phyloP scores from a whole-genome alignment of 257 asterid genomes.

The Ballota nigra region DNA sequence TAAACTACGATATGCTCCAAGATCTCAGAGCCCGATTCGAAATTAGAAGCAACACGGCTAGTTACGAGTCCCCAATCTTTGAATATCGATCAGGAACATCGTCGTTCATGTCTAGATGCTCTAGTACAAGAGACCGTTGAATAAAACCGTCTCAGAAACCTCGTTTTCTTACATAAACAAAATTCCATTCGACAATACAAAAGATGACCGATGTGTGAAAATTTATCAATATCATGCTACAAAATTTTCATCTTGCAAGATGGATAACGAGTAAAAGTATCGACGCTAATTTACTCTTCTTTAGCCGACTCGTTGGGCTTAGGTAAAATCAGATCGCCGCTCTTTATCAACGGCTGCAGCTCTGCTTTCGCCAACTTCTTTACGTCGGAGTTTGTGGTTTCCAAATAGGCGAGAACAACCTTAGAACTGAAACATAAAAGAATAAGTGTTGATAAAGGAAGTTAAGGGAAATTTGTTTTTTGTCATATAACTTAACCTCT shows the following conservation, averaged over 20 bases:
- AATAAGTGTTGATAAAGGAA: not conserved
- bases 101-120: constrained; percentile 28
- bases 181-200: not conserved
- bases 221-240: constrained; percentile 13
- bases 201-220: not conserved
- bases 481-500: too few species aligned
- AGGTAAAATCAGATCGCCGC: constrained; percentile 53
- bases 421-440: constrained; percentile 44
- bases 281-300: constrained; percentile 18
- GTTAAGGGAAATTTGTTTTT: too few species aligned
- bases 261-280: not conserved
- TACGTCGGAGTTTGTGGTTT: constrained; percentile 49
- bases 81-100: constrained; percentile 31
- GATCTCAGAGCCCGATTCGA: constrained; percentile 19
- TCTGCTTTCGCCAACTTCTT: constrained; percentile 56
- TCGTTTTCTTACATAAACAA: not conserved
- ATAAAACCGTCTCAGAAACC: not conserved
- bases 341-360: constrained; percentile 60
- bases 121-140: constrained; percentile 29
- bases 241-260: constrained; percentile 26
- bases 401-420: constrained; percentile 60
- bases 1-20: constrained; percentile 27
- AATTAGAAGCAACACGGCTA: constrained; percentile 26
- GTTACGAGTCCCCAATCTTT: constrained; percentile 38
- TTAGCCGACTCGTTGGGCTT: constrained; percentile 23